phyloP scores from a whole-genome alignment of 768 basidiomycete genomes.

The Lactarius psammicola region DNA sequence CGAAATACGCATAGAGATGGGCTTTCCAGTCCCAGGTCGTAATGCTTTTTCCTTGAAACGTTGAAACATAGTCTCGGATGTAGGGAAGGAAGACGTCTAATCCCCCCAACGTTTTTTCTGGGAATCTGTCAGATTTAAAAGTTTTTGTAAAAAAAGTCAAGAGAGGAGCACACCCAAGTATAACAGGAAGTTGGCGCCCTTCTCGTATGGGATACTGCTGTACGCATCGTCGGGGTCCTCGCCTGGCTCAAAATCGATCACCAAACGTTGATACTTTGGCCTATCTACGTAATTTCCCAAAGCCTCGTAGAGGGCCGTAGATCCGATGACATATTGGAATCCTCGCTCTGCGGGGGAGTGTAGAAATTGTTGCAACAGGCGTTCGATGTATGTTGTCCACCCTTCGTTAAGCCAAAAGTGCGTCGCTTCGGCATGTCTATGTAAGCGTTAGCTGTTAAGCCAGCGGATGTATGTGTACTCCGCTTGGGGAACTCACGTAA shows the following conservation, averaged over 20 bases:
- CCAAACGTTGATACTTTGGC: constrained; percentile 77
- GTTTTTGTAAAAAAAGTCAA: not conserved
- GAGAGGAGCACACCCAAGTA: constrained; percentile 61
- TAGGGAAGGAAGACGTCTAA: constrained; percentile 83
- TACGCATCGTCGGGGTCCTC: constrained; percentile 81
- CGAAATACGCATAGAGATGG: constrained; percentile 73
- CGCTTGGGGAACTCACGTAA: constrained; percentile 50
- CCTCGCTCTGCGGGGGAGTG: constrained; percentile 75
- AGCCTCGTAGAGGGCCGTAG: constrained; percentile 68
- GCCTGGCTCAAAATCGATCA: constrained; percentile 69
- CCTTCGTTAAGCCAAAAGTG: constrained; percentile 93
- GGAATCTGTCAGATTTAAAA: not conserved
- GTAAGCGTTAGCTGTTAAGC: not conserved
- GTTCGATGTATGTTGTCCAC: constrained; percentile 93
- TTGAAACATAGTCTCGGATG: constrained; percentile 75
- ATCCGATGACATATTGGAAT: constrained; percentile 77
- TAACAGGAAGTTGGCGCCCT: constrained; percentile 86
- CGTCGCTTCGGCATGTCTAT: constrained; percentile 64
- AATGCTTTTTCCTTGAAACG: constrained; percentile 80
- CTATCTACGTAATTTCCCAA: constrained; percentile 56
- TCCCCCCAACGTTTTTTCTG: constrained; percentile 75
- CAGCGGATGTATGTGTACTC: not conserved
- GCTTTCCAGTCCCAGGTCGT: constrained; percentile 81
- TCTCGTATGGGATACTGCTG: constrained; percentile 75
- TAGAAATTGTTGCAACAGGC: constrained; percentile 66